Conservation (phyloP, 352 stramenopile species). For the Globisporangium spiculum region DNA sequence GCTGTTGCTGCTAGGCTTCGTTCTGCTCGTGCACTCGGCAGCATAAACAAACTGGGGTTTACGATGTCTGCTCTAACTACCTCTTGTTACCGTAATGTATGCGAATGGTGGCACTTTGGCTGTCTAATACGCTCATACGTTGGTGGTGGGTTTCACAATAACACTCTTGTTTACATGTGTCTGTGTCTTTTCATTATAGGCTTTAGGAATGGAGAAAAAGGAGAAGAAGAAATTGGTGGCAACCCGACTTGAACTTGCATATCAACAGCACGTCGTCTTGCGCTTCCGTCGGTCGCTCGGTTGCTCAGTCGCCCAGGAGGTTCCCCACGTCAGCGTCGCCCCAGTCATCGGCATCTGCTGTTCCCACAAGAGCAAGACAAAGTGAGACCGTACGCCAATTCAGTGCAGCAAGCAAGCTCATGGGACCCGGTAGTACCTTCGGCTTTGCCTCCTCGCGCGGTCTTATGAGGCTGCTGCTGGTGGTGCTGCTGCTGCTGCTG, state of each 20-base stretch:
- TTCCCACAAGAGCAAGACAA: conserved; percentile 13
- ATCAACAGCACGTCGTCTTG: not conserved
- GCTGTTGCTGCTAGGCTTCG: conserved; percentile 18
- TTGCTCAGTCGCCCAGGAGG: conserved; percentile 54
- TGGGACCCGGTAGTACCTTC: conserved; percentile 41
- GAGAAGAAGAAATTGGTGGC: not conserved
- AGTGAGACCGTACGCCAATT: conserved; percentile 13
- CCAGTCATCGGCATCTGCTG: conserved; percentile 72
- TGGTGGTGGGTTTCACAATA: not conserved
- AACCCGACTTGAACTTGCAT: not conserved
- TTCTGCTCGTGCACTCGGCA: conserved; percentile 26
- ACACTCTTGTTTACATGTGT: not conserved
- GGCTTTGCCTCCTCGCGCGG: conserved; percentile 31
- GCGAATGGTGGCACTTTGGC: not conserved
- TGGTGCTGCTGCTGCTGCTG: conserved; percentile 14
- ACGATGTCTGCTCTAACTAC: not conserved
- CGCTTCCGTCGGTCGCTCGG: not conserved
- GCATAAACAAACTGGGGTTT: conserved; percentile 19
- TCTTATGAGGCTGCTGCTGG: conserved; percentile 27
- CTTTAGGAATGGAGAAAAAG: not conserved
- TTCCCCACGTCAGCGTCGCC: conserved; percentile 77
- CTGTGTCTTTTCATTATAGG: conserved; percentile 4
- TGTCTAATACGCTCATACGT: not conserved
- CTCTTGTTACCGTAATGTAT: not conserved
- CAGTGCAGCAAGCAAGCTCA: conserved; percentile 9